Evolutionary conservation across 2,329 filamentous ascomycete genomes (phyloP), one percentile per base, ranked within the genome.

Genomic region (Pseudogymnoascus sp.): DNA sequence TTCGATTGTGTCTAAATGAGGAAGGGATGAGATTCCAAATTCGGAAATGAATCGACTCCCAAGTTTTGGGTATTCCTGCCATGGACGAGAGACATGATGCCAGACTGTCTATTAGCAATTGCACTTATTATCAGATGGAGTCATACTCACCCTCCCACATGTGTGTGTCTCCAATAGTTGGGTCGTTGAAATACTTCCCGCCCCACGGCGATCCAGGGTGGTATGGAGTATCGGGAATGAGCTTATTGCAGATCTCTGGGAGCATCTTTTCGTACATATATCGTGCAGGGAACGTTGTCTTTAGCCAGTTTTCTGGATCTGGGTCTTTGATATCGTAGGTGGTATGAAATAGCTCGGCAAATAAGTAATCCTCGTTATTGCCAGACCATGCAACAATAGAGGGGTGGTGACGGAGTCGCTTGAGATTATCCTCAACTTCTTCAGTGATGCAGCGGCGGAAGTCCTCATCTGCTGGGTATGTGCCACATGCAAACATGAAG

Each of bases 351-450:
- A 26, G 23, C 10, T 57, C 50, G 7, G 38, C 38, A 19, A 91
- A 87, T 73, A 93, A 88, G 74, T 96, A 96, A 73, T 96, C 92
- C 74, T 96, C 92, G 71, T 96, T 96, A 77, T 96, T 96, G 17
- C 92, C 92, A 1, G 89, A 91, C 77, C 87, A 96, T 87, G 17
- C 84, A 40, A 40, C 38, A 19, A 40, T 40, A 1, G 38, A 91
- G 0, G 91, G 89, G 71, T 96, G 92, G 73, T 96, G 90, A 35
- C 90, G 83, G 38, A 96, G 78, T 38, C 87, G 78, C 71, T 82
- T 83, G 67, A 90, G 80, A 69, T 91, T 90, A 65, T 82, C 83
- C 31, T 79, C 76, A 59, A 83, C 83, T 72, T 88, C 86, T 13
- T 76, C 74, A 66, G 81, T 77, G 74, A 88, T 84, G 9, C 83